Evolutionary conservation across 2,329 filamentous ascomycete species (phyloP), one percentile per base, ranked within the genome.

Genomic region (Penicillium occitanis): DNA sequence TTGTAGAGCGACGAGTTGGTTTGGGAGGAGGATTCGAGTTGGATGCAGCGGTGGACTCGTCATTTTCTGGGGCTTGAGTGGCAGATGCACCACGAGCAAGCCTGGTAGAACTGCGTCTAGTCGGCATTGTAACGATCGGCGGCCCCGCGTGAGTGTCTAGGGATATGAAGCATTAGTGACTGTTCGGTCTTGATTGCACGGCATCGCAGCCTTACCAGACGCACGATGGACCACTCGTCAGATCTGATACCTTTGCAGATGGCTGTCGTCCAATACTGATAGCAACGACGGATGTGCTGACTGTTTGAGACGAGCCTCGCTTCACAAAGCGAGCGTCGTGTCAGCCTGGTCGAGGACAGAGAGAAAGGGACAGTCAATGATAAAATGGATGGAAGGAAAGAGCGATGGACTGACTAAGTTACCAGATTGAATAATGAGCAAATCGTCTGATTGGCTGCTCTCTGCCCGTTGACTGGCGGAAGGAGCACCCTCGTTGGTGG

Each of bases 91-190:
- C 66, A 58, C 65, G 68, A 30, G 71, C 68, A 22, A 73, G 60
- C 68, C 73, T 70, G 46, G 66, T 51, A 33, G 73, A 74, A 50
- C 68, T 73, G 44, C 73, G 73, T 66, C 71, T 69, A 14, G 70
- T 65, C 2, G 65, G 28, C 17, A 59, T 44, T 35, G 30, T 30
- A 25, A 53, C 5, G n/a, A 46, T 17, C 30, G 40, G 6, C n/a
- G 30, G 10, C 25, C 44, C 44, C 28, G 30, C 53, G 17, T 35
- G 46, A 30, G 50, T 7, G 33, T 22, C 30, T 37, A 22, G n/a
- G 11, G 4, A 5, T 10, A 25, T 37, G 53, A 57, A 37, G n/a
- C 4, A 1, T 37, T 25, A 57, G 33, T 37, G 2, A 22, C 1
- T 14, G 5, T 37, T 17, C 4, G 30, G 33, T 14, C n/a, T 40